phyloP scores from a whole-genome alignment of 768 basidiomycete species.

The Gelatoporia subvermispora region DNA sequence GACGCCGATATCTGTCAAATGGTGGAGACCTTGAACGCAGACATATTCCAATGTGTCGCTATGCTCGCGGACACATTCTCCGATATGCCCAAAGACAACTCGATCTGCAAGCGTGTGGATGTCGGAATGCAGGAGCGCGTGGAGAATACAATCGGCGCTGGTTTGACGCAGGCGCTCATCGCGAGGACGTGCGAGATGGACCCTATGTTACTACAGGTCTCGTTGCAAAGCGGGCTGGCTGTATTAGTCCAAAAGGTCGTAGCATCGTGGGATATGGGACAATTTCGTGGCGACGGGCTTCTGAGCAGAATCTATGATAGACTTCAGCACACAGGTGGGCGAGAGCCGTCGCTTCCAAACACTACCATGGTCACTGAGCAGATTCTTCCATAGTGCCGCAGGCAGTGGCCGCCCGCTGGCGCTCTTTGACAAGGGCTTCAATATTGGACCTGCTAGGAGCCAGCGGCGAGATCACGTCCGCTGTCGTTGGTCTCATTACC shows the following conservation, averaged over 20 bases:
- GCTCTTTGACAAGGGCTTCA: not conserved
- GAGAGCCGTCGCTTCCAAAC: not conserved
- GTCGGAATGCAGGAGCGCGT: not conserved
- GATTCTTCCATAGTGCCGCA: conserved; percentile 11
- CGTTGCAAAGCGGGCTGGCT: conserved; percentile 2
- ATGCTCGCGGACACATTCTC: conserved; percentile 40
- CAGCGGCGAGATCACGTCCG: too few species aligned
- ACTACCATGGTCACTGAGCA: not conserved
- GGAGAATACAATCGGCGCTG: not conserved
- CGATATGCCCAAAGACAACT: not conserved
- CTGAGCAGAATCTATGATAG: not conserved
- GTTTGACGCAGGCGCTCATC: not conserved
- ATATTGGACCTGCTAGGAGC: not conserved
- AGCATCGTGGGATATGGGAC: conserved; percentile 7
- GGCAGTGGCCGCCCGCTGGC: conserved; percentile 8
- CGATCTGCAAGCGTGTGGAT: too few species aligned
- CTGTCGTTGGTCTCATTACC: too few species aligned
- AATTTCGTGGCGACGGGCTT: too few species aligned
- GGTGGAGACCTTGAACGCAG: conserved; percentile 42
- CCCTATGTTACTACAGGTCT: conserved; percentile 3
- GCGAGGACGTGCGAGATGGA: not conserved
- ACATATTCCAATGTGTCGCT: conserved; percentile 44
- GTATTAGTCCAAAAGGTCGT: not conserved
- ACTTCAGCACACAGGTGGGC: conserved; percentile 6
- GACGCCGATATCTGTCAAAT: conserved; percentile 41